Evolutionary conservation across 2,329 filamentous ascomycete species (phyloP), one percentile per base, ranked within the genome.

Genomic region (Aureobasidium namibiae): DNA sequence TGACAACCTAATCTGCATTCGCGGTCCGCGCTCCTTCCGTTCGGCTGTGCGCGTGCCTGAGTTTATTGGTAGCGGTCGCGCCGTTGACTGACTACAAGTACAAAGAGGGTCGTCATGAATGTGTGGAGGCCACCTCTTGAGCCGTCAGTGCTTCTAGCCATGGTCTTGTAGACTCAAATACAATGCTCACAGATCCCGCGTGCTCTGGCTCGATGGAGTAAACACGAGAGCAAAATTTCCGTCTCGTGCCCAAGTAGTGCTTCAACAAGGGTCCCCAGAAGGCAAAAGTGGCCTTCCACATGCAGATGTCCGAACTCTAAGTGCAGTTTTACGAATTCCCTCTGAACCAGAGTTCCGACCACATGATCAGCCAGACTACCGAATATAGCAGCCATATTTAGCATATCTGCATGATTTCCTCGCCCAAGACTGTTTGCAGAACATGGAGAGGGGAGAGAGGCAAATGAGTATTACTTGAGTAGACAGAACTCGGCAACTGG

Each of bases 21-120:
- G 34, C 36, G 50, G 50, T 24, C 50, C 50, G 50, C 24, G 36
- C 50, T 41, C 50, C 36, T 42, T 54, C 50, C 24, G 41, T 42
- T 39, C 49, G 36, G 24, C 36, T 54, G 26, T 4, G 38, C 38
- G 50, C 50, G 38, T 33, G 50, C 50, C 21, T 42, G n/a, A 31
- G 24, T 54, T 42, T 33, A 54, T 54, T 54, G 50, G 36, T 26
- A 54, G 2, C 50, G 38, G 50, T 14, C 6, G 33, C 50, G 26
- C 50, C 50, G 38, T 42, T 54, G 44, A 18, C 31, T 23, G 41
- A 31, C n/a, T n/a, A n/a, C n/a, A n/a, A n/a, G n/a, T 23, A 7
- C 33, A n/a, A 39, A 21, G 18, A 39, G 29, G 26, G 26, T 29
- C 26, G 26, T 29, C 9, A 9, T 29, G 26, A 29, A 34, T 13